These are phyloP conservation scores for Colletotrichum cereale DNA, from an alignment of 2,329 filamentous ascomycete genomes.

Conservation along the genomic window DNA sequence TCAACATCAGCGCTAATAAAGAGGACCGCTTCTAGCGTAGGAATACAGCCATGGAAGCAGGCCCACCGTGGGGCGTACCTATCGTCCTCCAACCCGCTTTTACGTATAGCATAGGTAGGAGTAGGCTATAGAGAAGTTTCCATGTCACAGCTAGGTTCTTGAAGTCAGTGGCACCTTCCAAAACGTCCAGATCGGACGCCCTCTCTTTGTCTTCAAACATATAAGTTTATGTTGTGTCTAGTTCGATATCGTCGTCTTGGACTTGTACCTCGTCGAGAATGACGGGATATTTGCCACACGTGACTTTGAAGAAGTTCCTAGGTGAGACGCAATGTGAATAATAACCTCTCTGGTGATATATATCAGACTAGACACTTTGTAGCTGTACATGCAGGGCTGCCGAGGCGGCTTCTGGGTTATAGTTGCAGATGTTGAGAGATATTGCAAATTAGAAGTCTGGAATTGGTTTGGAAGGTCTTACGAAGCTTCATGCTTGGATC, in stretches of 20 bases:
- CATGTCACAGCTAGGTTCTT: conserved; percentile 6
- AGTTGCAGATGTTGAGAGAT: background rate
- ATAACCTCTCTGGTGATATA: conserved; percentile 2
- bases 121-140: background rate
- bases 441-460: background rate
- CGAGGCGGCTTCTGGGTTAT: background rate
- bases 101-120: conserved; percentile 5
- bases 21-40: conserved; percentile 3
- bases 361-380: background rate
- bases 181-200: background rate
- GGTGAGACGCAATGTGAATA: background rate
- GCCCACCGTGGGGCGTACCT: conserved; percentile 22
- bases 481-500: background rate
- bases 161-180: background rate
- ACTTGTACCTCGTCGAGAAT: background rate
- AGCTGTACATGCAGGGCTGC: background rate
- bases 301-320: background rate
- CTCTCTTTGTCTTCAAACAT: background rate
- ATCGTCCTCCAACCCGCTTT: background rate
- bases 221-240: background rate
- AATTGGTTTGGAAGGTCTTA: background rate
- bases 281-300: background rate
- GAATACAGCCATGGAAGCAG: conserved; percentile 6
- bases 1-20: background rate
- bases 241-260: background rate